Evolutionary conservation across 331 rosid species (phyloP).

Genomic region (Prunus yedoensis): DNA sequence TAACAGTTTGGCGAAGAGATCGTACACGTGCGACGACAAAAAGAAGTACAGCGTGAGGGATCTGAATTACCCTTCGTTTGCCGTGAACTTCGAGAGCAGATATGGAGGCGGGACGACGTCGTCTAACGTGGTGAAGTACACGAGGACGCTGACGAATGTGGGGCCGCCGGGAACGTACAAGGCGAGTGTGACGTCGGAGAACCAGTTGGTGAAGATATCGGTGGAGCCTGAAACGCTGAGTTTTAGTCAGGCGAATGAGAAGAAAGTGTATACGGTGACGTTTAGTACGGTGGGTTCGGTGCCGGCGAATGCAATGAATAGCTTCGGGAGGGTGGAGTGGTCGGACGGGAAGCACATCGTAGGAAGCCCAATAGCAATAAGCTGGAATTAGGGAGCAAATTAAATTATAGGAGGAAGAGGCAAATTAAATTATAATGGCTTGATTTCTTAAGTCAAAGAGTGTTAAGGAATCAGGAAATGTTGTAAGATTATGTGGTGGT

Average conservation of each 20-base stretch:
- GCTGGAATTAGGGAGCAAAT: conserved; percentile 26
- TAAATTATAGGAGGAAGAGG: no score
- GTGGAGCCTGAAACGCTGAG: conserved; percentile 44
- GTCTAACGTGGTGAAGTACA: conserved; percentile 34
- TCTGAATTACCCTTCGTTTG: conserved; percentile 75
- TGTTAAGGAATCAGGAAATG: no score
- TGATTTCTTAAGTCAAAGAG: no score
- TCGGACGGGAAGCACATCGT: conserved; percentile 47
- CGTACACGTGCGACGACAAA: conserved; percentile 42
- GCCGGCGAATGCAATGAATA: background rate
- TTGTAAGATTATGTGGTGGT: no score
- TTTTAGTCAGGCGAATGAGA: conserved; percentile 30
- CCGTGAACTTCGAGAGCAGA: conserved; percentile 35
- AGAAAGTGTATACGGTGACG: conserved; percentile 39
- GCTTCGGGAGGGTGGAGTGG: conserved; percentile 46
- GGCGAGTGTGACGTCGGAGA: conserved; percentile 28
- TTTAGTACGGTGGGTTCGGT: conserved; percentile 21
- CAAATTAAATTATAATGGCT: no score
- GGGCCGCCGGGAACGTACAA: conserved; percentile 45
- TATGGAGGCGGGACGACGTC: conserved; percentile 1
- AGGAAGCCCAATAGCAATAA: conserved; percentile 43
- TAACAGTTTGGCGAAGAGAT: conserved; percentile 39
- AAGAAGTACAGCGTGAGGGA: conserved; percentile 48
- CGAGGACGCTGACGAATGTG: conserved; percentile 46
- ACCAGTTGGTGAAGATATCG: conserved; percentile 28